Conservation (phyloP, 2,329 filamentous ascomycete species). For the Lanzia echinophila region DNA sequence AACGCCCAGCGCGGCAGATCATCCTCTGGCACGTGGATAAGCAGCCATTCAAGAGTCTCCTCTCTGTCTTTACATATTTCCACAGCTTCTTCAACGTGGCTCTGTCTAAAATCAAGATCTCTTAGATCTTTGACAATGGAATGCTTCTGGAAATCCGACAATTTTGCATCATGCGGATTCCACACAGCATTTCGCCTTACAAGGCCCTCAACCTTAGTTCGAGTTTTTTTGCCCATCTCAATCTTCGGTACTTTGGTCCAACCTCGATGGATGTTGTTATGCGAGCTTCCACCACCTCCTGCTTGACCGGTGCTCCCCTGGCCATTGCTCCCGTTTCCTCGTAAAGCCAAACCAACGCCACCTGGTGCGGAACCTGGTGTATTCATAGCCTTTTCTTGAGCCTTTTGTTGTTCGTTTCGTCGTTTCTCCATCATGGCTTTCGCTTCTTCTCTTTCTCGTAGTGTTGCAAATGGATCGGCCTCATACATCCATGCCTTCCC, state of each 20-base stretch:
- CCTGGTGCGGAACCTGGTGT: conserved; percentile 46
- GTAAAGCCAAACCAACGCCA: conserved; percentile 39
- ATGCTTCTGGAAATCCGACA: conserved; percentile 51
- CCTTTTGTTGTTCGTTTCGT: conserved; percentile 61
- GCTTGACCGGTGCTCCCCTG: conserved; percentile 29
- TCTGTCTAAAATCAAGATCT: conserved; percentile 78
- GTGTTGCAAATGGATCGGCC: conserved; percentile 82
- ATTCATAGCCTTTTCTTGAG: conserved; percentile 60
- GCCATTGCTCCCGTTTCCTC: conserved; percentile 35
- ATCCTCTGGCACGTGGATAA: conserved; percentile 95
- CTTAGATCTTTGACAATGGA: conserved; percentile 66
- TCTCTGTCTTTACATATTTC: conserved; percentile 85
- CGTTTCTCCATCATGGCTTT: conserved; percentile 73
- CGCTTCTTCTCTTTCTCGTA: conserved; percentile 72
- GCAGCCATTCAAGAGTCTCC: conserved; percentile 89
- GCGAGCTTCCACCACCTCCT: conserved; percentile 28
- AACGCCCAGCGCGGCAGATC: conserved; percentile 90
- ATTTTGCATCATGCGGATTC: conserved; percentile 72
- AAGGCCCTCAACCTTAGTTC: conserved; percentile 71
- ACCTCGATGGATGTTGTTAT: conserved; percentile 48
- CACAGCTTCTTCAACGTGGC: conserved; percentile 82
- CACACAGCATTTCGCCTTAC: conserved; percentile 74
- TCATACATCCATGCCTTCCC: conserved; percentile 90
- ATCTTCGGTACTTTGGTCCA: conserved; percentile 86
- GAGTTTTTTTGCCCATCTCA: conserved; percentile 80